Evolutionary conservation across 192 early-diverging fungal species (phyloP).

Genomic region (Coemansia sp.): DNA sequence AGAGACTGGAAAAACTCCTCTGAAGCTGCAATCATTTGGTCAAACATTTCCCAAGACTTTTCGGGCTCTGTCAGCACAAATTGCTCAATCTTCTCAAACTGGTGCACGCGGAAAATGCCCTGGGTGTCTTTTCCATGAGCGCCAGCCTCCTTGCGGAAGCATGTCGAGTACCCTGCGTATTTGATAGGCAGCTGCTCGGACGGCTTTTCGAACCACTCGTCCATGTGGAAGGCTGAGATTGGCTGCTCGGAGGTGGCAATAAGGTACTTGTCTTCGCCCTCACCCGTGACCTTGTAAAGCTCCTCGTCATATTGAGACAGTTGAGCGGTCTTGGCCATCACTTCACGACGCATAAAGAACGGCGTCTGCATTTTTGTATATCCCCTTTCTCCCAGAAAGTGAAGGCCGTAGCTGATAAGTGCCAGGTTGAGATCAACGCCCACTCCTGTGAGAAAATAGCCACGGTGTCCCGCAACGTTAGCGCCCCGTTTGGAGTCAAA

Average conservation of each 20-base stretch:
- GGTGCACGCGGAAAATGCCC: constrained; percentile 99
- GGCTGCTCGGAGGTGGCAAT: constrained; percentile 99
- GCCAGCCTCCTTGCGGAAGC: constrained; percentile 99
- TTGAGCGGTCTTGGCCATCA: constrained; percentile 99
- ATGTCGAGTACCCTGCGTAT: constrained; percentile 96
- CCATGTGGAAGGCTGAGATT: constrained; percentile 92
- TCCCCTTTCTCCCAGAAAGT: constrained; percentile 76
- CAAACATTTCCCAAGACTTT: constrained; percentile 98
- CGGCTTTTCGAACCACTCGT: constrained; percentile 93
- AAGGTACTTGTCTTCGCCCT: constrained; percentile 90
- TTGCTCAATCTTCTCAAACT: constrained; percentile 99
- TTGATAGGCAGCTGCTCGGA: constrained; percentile 87
- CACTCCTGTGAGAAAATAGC: constrained; percentile 93
- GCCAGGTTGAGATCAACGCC: constrained; percentile 98
- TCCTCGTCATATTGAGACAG: constrained; percentile 97
- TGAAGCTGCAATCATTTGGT: constrained; percentile 87
- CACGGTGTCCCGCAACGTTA: constrained; percentile 97
- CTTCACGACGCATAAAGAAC: constrained; percentile 95
- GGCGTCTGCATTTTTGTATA: constrained; percentile 97
- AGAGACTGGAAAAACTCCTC: constrained; percentile 96
- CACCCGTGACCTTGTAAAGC: constrained; percentile 87
- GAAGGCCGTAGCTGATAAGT: constrained; percentile 92
- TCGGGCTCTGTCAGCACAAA: constrained; percentile 95
- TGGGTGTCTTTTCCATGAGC: constrained; percentile 95
- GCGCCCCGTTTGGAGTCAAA: constrained; percentile 88